Conservation (phyloP, 768 basidiomycete species). For the Phylloporus sp. region DNA sequence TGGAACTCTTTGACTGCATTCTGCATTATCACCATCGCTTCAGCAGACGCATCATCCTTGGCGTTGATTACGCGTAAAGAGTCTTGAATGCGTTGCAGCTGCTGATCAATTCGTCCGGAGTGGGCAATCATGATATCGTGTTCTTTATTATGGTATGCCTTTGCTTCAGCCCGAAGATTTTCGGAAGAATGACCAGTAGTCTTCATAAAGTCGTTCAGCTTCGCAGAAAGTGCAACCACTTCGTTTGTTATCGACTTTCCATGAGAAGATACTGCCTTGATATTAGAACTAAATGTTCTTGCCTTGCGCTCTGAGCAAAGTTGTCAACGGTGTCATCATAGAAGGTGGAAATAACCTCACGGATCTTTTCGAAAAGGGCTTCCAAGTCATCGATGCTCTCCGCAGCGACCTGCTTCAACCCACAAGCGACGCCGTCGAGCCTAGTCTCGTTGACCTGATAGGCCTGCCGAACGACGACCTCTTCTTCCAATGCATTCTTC, state of each 20-base stretch:
- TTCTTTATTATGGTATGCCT: constrained; percentile 53
- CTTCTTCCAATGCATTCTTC: constrained; percentile 69
- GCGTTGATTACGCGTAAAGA: constrained; percentile 49
- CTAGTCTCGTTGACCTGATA: constrained; percentile 68
- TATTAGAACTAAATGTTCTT: constrained; percentile 56
- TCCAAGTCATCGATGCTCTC: constrained; percentile 67
- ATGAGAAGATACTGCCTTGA: constrained; percentile 57
- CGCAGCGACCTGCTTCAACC: constrained; percentile 58
- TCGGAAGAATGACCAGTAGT: constrained; percentile 48
- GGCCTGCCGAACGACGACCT: constrained; percentile 70
- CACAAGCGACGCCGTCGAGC: constrained; percentile 68
- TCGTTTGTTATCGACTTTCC: constrained; percentile 54
- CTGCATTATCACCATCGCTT: constrained; percentile 47
- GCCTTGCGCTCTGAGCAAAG: constrained; percentile 63
- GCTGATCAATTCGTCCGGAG: constrained; percentile 51
- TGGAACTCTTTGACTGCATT: constrained; percentile 48
- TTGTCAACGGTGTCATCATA: constrained; percentile 5
- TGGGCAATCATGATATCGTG: constrained; percentile 46
- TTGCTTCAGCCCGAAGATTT: constrained; percentile 52
- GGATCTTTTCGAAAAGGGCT: constrained; percentile 77
- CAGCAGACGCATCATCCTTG: constrained; percentile 51
- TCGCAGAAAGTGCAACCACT: constrained; percentile 47
- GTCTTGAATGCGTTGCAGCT: constrained; percentile 50
- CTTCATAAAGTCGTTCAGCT: constrained; percentile 59
- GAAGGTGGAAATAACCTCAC: constrained; percentile 38